Percentiles rank a stretch among this genome's conserved stretches.
Evolutionary conservation across 2,329 filamentous ascomycete genomes (phyloP).

Genomic region (Pyrenophora teres): DNA sequence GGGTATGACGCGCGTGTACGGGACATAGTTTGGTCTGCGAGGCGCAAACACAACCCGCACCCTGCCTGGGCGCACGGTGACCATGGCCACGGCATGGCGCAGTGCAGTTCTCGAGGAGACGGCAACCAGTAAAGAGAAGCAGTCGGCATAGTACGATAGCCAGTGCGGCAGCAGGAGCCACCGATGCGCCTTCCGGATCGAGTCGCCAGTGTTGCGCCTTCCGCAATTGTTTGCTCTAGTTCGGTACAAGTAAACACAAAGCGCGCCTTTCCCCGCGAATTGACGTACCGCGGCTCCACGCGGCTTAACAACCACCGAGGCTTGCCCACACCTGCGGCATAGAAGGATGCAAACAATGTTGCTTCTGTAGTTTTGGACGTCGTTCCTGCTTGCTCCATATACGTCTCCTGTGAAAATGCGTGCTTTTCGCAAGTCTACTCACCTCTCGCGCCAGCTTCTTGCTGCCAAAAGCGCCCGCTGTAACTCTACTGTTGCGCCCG

Average conservation of each 20-base stretch:
- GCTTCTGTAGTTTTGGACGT: conserved; percentile 23
- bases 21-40: neutral
- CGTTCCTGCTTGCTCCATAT: conserved; percentile 13
- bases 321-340: conserved; percentile 17
- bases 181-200: conserved; percentile 8
- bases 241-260: conserved; percentile 15
- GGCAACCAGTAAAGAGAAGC: neutral
- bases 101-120: conserved; percentile 2
- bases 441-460: conserved; percentile 44
- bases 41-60: too few relatives aligned
- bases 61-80: conserved; percentile 12
- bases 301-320: conserved; percentile 36
- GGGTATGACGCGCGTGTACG: conserved; percentile 14
- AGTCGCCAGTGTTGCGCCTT: conserved; percentile 2
- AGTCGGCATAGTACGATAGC: neutral
- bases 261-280: conserved; percentile 25
- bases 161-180: neutral
- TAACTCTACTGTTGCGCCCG: conserved; percentile 37
- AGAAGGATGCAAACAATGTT: conserved; percentile 20
- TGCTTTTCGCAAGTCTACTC: conserved; percentile 40
- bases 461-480: conserved; percentile 36
- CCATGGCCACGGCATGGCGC: conserved; percentile 8
- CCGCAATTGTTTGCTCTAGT: conserved; percentile 10
- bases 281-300: conserved; percentile 28
- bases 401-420: conserved; percentile 37